Evolutionary conservation across 805 yeast species (phyloP).

Genomic region (Metschnikowia continentalis): DNA sequence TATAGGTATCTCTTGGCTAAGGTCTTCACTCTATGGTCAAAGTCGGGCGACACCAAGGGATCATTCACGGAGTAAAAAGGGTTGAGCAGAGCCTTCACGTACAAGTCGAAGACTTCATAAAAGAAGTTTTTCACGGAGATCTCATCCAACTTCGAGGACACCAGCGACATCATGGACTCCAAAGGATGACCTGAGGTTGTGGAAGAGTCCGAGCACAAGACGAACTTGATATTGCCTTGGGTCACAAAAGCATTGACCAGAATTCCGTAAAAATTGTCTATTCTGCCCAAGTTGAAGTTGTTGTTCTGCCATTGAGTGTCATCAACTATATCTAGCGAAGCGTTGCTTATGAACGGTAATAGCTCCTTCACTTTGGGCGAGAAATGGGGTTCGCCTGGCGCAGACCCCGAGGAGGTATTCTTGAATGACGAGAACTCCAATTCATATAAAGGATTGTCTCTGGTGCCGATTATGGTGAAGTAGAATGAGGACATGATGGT

Average conservation of each 20-base stretch:
- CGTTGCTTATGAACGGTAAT: conserved; percentile 82
- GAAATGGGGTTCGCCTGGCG: conserved; percentile 56
- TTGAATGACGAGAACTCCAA: conserved; percentile 77
- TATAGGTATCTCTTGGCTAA: conserved; percentile 74
- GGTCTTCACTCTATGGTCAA: conserved; percentile 68
- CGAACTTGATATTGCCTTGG: conserved; percentile 78
- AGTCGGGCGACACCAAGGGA: conserved; percentile 66
- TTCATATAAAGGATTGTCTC: conserved; percentile 83
- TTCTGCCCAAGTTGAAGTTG: conserved; percentile 63
- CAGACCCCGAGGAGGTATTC: conserved; percentile 10
- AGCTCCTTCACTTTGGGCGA: conserved; percentile 70
- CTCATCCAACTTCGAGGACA: conserved; percentile 42
- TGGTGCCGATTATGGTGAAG: conserved; percentile 81
- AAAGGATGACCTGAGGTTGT: conserved; percentile 8
- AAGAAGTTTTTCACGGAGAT: conserved; percentile 79
- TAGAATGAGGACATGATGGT: conserved; percentile 64
- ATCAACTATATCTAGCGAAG: conserved; percentile 87
- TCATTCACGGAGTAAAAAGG: conserved; percentile 82
- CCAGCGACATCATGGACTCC: conserved; percentile 7
- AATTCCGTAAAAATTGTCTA: conserved; percentile 84
- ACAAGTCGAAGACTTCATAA: conserved; percentile 79
- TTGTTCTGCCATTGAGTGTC: conserved; percentile 78
- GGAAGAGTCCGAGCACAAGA: conserved; percentile 48
- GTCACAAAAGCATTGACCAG: conserved; percentile 82
- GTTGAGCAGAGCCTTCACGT: conserved; percentile 76